Conservation (phyloP, 2,329 filamentous ascomycete genomes). For the Apiospora phragmitis region DNA sequence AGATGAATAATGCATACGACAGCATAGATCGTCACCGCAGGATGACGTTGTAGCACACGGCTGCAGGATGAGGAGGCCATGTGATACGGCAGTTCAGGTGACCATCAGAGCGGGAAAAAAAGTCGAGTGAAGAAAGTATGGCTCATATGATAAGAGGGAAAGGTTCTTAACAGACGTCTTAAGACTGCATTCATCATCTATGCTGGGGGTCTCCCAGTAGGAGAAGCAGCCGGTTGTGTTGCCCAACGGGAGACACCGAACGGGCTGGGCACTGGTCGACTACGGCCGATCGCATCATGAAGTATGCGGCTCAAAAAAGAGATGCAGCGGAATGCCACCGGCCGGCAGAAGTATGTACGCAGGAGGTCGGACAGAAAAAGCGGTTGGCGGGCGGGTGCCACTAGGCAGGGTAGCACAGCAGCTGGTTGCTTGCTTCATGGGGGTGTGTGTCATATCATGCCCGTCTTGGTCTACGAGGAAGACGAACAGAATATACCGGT, state of each 20-base stretch:
- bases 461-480: not conserved
- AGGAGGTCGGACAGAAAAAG: not conserved
- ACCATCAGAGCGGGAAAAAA: not conserved
- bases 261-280: not conserved
- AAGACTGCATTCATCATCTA: not conserved
- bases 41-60: not conserved
- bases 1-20: not conserved
- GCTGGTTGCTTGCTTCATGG: not conserved
- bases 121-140: not conserved
- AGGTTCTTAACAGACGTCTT: not conserved
- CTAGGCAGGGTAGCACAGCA: not conserved
- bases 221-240: not conserved
- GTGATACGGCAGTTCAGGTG: not conserved
- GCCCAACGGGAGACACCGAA: not conserved
- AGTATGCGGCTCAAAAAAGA: not conserved
- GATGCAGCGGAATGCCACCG: not conserved
- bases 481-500: not conserved
- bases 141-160: not conserved
- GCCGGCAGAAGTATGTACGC: not conserved
- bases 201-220: not conserved
- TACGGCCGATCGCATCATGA: not conserved
- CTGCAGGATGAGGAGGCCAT: not conserved
- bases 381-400: not conserved
- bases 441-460: not conserved
- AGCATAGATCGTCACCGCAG: not conserved